phyloP scores from a whole-genome alignment of 129 eudicot genomes.

The Flaveria bidentis region DNA sequence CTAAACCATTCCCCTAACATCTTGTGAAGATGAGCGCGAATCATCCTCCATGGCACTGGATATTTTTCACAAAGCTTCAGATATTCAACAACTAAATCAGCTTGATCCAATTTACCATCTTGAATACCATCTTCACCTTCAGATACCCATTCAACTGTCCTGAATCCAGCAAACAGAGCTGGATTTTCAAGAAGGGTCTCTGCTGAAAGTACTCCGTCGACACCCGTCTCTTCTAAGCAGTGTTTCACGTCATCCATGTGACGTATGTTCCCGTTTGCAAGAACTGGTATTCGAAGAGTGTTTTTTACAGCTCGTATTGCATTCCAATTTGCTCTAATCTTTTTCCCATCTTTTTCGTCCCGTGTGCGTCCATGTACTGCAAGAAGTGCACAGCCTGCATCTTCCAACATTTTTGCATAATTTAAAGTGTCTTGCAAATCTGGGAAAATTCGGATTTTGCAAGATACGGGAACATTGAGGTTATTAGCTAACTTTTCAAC shows the following conservation, averaged over 20 bases:
- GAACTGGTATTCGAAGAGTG: constrained; percentile 53
- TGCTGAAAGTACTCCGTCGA: constrained; percentile 84
- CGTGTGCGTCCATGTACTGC: constrained; percentile 96
- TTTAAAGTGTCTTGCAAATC: constrained; percentile 64
- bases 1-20: constrained; percentile 95
- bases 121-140: constrained; percentile 38
- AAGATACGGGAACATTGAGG: constrained; percentile 81
- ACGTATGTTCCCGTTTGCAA: constrained; percentile 87
- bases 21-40: constrained; percentile 79
- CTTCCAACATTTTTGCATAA: constrained; percentile 88
- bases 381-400: constrained; percentile 85
- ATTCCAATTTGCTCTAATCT: constrained; percentile 76
- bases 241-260: constrained; percentile 73
- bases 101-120: constrained; percentile 74
- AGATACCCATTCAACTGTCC: constrained; percentile 61
- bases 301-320: constrained; percentile 74
- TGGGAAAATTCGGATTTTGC: constrained; percentile 90
- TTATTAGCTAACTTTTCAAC: constrained; percentile 71
- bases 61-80: constrained; percentile 74
- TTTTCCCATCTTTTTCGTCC: constrained; percentile 57
- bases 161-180: constrained; percentile 84
- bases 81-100: constrained; percentile 67
- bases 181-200: constrained; percentile 93
- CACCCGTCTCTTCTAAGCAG: constrained; percentile 77
- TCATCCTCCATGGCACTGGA: constrained; percentile 97